Evolutionary conservation across 2,329 filamentous ascomycete species (phyloP), one percentile per base, ranked within the genome.

Genomic region (Fusarium scirpi): DNA sequence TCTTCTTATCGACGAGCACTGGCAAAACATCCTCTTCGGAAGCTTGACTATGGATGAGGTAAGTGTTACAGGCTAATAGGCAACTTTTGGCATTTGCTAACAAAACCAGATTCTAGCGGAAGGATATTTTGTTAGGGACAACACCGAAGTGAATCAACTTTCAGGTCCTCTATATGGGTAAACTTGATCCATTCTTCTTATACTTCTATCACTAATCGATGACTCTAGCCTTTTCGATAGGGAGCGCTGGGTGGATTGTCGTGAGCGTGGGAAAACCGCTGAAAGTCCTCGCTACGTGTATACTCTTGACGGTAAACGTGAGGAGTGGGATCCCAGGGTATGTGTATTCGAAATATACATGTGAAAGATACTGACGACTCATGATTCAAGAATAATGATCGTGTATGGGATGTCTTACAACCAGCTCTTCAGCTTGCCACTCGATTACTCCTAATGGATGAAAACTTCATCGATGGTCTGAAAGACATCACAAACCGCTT

Each of bases 11-110:
- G 78, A 79, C n/a, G 76, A 79, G 20, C 66, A 74, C 29, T 80
- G 77, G 78, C 78, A 79, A 49, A 61, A 44, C 8, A 53, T 74
- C 3, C 45, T 79, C 3, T 78, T 79, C 20, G 61, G 65, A n/a
- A 75, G 73, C 18, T 30, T 77, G 40, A 78, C 76, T 8, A 77
- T 77, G 57, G 75, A 79, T n/a, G 77, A 80, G 58, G 77, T 74
- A 49, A 56, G 64, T 54, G 4, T 13, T 29, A 8, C 10, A 38
- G 27, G 53, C 15, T n/a, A 15, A 12, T 12, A 32, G 20, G 8
- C 16, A 25, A 24, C 22, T 20, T 41, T 27, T 30, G 24, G n/a
- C 18, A 11, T 27, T 55, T 20, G 8, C 43, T 55, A 45, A 67
- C 58, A 34, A 9, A 44, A 8, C 15, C 18, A 78, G 78, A 56